Base-by-base conservation (phyloP, 1,139 yeast genomes). In the Zygosaccharomyces sapae region DNA sequence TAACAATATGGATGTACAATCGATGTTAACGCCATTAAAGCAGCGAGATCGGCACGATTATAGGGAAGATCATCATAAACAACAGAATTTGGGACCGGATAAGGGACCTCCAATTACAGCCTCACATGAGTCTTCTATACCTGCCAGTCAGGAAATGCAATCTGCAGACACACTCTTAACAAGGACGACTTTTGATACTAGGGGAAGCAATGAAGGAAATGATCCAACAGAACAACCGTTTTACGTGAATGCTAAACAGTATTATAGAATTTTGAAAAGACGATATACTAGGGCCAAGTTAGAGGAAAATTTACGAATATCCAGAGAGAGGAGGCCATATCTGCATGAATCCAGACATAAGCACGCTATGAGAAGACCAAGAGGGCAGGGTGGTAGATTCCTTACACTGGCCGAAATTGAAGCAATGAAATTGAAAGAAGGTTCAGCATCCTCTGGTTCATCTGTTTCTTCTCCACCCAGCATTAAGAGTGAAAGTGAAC, bases 351-450 rank as follows among this genome's bases (percentile, higher is more conserved):
- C 97, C 12, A 79, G 99, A 59, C 99, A 94, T 68, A 92, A 92
- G 66, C 99, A 94, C 67, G 99, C 99, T 16, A 92, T 94, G 98
- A 78, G 98, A 64, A 79, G 99, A 67, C 98, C 98, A 12, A 79
- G 99, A 60, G 99, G 99, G 27, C 97, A 92, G 69, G 98, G 98
- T 25, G 99, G 99, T 3, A 74, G 98, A 52, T 94, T 94, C 60
- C 71, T 94, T 54, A 92, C 98, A 0, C 97, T 97, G 4, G 95
- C 96, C 3, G 98, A 94, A 64, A 90, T 92, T 51, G 96, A 59
- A 33, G 65, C 59, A 12, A 95, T 22, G 94, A 89, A 68, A 76
- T 80, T 61, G 47, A 74, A 74, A 55, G 68, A 73, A 58, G 70
- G 71, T 33, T 53, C 48, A 13, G 47, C 41, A 43, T 45, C 48